Conservation (phyloP, 2,329 filamentous ascomycete genomes). For the Penicillium sp. region DNA sequence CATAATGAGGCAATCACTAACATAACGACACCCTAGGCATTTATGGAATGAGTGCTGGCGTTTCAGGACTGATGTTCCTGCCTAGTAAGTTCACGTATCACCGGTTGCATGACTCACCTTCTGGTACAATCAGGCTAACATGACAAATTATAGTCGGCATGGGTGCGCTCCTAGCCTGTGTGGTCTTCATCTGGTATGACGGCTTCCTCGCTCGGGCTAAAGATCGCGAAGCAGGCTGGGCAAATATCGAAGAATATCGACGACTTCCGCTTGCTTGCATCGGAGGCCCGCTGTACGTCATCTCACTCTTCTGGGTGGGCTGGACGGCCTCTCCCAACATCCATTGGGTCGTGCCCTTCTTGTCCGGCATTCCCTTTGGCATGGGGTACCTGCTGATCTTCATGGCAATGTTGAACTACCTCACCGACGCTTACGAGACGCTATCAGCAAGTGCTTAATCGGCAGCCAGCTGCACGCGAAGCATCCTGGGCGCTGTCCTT, state of each 20-base stretch:
- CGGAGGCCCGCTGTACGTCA: constrained; percentile 61
- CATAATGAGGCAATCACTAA: constrained; percentile 53
- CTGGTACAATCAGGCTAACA: background rate
- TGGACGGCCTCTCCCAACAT: constrained; percentile 35
- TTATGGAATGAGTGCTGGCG: constrained; percentile 39
- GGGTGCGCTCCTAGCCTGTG: constrained; percentile 61
- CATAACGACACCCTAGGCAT: constrained; percentile 32
- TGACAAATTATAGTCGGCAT: constrained; percentile 50
- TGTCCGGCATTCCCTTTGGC: constrained; percentile 65
- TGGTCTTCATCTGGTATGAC: constrained; percentile 69
- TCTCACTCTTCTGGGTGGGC: constrained; percentile 56
- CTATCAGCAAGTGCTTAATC: constrained; percentile 62
- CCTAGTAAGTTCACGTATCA: constrained; percentile 29
- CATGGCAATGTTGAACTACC: constrained; percentile 66
- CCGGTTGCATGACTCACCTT: background rate
- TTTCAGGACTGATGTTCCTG: constrained; percentile 37
- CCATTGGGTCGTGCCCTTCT: constrained; percentile 53
- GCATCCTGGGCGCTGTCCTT: constrained; percentile 57
- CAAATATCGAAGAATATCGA: constrained; percentile 51
- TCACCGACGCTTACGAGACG: constrained; percentile 68
- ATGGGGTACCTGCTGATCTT: constrained; percentile 63
- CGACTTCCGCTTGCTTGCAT: constrained; percentile 72
- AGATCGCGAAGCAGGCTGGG: constrained; percentile 29
- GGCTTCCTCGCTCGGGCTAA: constrained; percentile 57
- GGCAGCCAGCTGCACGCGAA: constrained; percentile 54